These are phyloP conservation scores for Prunus mongolica DNA, from an alignment of 306 rosid species.

Conservation along the genomic window DNA sequence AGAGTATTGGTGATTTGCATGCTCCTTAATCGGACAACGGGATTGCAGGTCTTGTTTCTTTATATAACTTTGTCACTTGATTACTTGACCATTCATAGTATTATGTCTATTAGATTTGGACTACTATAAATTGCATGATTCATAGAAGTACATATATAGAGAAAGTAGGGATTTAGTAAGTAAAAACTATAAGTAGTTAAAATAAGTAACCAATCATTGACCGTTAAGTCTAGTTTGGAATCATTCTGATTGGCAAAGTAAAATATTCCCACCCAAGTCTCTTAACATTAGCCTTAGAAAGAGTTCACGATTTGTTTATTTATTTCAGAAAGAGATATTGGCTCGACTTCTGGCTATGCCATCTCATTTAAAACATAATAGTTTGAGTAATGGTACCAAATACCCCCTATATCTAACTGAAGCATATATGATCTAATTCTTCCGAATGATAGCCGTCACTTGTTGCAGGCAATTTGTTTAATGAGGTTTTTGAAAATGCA, in stretches of 20 bases:
- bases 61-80: neutral
- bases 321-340: neutral
- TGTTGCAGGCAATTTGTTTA: neutral
- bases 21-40: constrained; percentile 58
- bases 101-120: neutral
- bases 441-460: neutral
- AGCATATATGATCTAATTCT: neutral
- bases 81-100: neutral
- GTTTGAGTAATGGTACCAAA: no score
- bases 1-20: constrained; percentile 67
- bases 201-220: neutral
- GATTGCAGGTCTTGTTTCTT: constrained; percentile 41
- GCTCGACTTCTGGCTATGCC: no score
- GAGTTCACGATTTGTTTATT: neutral
- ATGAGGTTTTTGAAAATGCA: neutral
- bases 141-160: neutral
- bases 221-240: neutral
- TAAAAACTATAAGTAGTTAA: neutral
- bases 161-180: neutral
- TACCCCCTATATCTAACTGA: neutral
- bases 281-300: neutral
- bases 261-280: neutral
- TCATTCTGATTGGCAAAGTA: neutral
- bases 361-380: no score
- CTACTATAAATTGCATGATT: neutral